Base-by-base conservation (phyloP, 2,329 filamentous ascomycete genomes). In the Nemania serpens region DNA sequence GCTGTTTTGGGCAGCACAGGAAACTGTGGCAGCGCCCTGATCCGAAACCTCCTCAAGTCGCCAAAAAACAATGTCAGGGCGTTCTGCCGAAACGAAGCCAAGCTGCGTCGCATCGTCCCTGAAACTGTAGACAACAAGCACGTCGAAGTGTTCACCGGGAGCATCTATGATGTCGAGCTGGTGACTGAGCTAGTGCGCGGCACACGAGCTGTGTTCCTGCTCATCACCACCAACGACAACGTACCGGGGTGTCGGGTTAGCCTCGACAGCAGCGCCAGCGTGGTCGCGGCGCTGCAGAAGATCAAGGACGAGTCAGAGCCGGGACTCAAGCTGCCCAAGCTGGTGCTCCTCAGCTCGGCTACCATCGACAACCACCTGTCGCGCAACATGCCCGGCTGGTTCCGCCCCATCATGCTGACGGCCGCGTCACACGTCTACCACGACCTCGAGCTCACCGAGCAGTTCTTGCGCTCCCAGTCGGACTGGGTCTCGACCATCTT, bases 341-440 rank as follows among this genome's bases (percentile, higher is more conserved):
- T 83, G 0, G 66, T 82, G 9, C 64, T 82, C 1, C 75, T 82
- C 17, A 75, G 70, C 4, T 82, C 80, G 0, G 73, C 75, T 4
- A 78, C 74, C 15, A 68, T 81, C 41, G 78, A 82, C 57, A 65
- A 73, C 20, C 65, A 75, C 11, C 70, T 82, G 4, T 68, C 68
- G 15, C 66, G 69, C 20, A 36, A 73, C 20, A 64, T 70, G 59
- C 75, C 76, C 0, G 34, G 12, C 33, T 66, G 63, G 53, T 68
- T 75, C 29, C 73, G 62, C 18, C 56, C 45, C 0, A 68, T 78
- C 37, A 59, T 79, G 61, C 62, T 70, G 1, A 41, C 58, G 6
- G 62, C 75, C 2, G 73, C 71, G 1, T 76, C 74, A 2, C 41
- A 77, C 57, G 69, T 79, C 37, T 81, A 81, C 68, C 52, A 64